Conservation (phyloP, 768 basidiomycete genomes). For the Rhizopogon vinicolor region DNA sequence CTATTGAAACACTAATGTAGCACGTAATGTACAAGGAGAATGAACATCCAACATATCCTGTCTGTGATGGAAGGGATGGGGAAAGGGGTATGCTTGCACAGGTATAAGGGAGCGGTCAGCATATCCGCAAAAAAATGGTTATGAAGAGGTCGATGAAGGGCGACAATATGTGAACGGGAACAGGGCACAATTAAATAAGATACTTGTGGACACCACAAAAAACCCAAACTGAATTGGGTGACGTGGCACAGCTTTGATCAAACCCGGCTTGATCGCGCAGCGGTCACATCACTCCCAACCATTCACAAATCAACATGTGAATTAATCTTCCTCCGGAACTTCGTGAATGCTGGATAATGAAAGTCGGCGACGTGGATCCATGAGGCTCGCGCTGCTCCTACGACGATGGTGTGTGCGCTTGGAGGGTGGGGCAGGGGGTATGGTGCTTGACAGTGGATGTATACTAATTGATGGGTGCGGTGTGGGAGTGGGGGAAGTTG, state of each 20-base stretch:
- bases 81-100: background rate
- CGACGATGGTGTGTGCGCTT: slow-evolving; percentile 22
- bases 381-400: slow-evolving; percentile 25
- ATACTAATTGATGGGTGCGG: slow-evolving; percentile 15
- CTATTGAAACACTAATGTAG: background rate
- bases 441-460: slow-evolving; percentile 7
- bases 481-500: slow-evolving; percentile 12
- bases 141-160: background rate
- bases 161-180: background rate
- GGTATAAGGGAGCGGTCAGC: slow-evolving; percentile 1
- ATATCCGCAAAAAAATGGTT: background rate
- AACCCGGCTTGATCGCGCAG: background rate
- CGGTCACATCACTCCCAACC: background rate
- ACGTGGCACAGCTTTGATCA: slow-evolving; percentile 1
- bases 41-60: too few relatives aligned
- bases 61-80: too few relatives aligned
- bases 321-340: slow-evolving; percentile 28
- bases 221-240: too few relatives aligned
- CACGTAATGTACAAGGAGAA: background rate
- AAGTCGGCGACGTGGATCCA: slow-evolving; percentile 25
- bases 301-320: background rate
- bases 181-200: background rate
- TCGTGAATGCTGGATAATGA: slow-evolving; percentile 28
- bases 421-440: background rate
- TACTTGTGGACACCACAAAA: background rate